Evolutionary conservation across 805 yeast genomes (phyloP).

Genomic region (Saccharomycopsis malanga): DNA sequence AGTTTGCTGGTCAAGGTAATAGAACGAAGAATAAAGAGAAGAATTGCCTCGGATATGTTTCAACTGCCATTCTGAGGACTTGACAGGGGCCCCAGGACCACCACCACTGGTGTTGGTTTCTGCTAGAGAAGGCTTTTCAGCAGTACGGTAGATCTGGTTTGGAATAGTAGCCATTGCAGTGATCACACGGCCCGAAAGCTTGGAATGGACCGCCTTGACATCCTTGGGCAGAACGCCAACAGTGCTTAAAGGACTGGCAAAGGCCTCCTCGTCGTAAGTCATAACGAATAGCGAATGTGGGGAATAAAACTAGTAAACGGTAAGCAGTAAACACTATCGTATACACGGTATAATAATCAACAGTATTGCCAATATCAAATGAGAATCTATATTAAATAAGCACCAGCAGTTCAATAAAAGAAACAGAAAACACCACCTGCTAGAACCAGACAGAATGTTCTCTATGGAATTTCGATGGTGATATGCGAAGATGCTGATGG

Average conservation of each 20-base stretch:
- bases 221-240: conserved; percentile 1
- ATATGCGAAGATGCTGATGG: too few relatives aligned
- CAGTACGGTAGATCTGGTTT: conserved; percentile 38
- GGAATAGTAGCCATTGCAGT: conserved; percentile 66
- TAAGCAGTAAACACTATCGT: too few relatives aligned
- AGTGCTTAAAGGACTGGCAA: conserved; percentile 26
- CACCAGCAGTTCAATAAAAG: too few relatives aligned
- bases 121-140: neutral
- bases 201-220: conserved; percentile 23
- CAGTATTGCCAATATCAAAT: too few relatives aligned
- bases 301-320: too few relatives aligned
- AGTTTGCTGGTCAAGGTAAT: conserved; percentile 53
- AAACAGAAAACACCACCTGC: too few relatives aligned
- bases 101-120: conserved; percentile 28
- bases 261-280: conserved; percentile 21
- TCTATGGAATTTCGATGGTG: too few relatives aligned
- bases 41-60: conserved; percentile 68
- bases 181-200: conserved; percentile 59
- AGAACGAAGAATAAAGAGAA: conserved; percentile 72
- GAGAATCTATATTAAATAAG: too few relatives aligned
- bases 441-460: too few relatives aligned
- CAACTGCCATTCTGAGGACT: conserved; percentile 47
- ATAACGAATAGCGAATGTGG: neutral
- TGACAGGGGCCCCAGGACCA: too few relatives aligned
- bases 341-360: too few relatives aligned